Percentiles rank a stretch among this genome's conserved stretches.
Evolutionary conservation across 2,329 filamentous ascomycete species (phyloP).

Genomic region (Fusarium redolens): DNA sequence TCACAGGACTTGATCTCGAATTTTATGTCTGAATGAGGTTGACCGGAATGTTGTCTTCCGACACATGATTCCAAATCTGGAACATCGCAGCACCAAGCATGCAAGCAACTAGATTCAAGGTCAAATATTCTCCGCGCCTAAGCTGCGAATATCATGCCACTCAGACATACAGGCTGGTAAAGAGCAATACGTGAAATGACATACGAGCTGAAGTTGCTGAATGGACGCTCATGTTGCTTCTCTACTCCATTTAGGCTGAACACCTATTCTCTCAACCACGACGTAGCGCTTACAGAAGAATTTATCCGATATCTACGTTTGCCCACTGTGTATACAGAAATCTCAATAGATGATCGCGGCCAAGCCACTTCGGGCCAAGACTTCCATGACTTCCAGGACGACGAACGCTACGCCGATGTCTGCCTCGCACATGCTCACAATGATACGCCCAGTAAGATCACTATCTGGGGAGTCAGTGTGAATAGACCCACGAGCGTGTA

Average conservation of each 20-base stretch:
- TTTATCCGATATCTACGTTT: too few species aligned
- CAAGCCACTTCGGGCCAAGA: neutral
- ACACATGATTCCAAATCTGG: neutral
- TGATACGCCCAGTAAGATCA: neutral
- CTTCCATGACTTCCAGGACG: neutral
- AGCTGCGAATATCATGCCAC: neutral
- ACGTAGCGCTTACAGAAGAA: too few species aligned
- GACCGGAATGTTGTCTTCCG: neutral
- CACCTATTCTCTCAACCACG: too few species aligned
- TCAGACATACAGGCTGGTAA: accelerated
- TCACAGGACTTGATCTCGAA: too few species aligned
- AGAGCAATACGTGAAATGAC: accelerated
- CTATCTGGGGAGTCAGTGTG: neutral
- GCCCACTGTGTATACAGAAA: too few species aligned
- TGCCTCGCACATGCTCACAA: neutral
- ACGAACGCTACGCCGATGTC: neutral
- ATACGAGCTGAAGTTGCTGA: accelerated
- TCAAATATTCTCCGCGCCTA: too few species aligned
- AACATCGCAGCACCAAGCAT: neutral
- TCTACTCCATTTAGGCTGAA: accelerated
- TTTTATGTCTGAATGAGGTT: neutral
- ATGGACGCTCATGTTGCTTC: too few species aligned
- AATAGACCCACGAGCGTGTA: neutral
- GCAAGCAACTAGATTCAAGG: neutral
- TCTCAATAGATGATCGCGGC: too few species aligned